Base-by-base conservation (phyloP, 768 basidiomycete species). In the Kwoniella mangroviensis region DNA sequence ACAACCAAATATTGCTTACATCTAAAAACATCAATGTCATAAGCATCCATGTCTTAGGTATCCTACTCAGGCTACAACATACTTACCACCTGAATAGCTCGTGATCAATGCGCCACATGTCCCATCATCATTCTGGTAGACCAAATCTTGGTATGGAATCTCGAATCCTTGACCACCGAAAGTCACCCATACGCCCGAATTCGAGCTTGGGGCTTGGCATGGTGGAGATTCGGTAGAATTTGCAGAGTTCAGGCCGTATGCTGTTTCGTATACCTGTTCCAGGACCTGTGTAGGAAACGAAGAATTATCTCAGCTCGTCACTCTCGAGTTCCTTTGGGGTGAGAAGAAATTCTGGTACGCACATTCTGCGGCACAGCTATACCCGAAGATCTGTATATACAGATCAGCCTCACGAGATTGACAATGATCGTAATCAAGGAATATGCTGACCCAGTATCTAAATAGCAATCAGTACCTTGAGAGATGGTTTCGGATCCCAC, bases 391-490 rank as follows among this genome's bases (percentile, higher is more conserved):
- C 58, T 60, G 26, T 26, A 34, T 7, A 7, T 6, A 7, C 9
- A 34, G 6, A 34, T 26, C 15, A 13, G 24, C 9, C 21, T 15
- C 28, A 26, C 10, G 19, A 1, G 12, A 57, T 17, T 57, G 26
- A 42, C 40, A 43, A 13, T 60, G 12, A 17, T n/a, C n/a, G 3
- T 15, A 15, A 26, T 5, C 41, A 49, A 9, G 34, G 12, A n/a
- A 17, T 42, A n/a, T 22, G 49, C 65, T 66, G 26, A 66, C 65
- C 65, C 65, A 10, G 65, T 59, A 66, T 57, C 65, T 6, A 66
- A n/a, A 51, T 45, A 43, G 17, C 58, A 60, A 42, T 60, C 58
- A 13, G 58, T 40, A 26, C 40, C 58, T 2, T 9, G 40, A 19
- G 21, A 41, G 12, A 60, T 40, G n/a, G 58, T 60, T 7, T 17